Base-by-base conservation (phyloP, 1,284 basidiomycete species). In the Trichosporon coremiiforme region DNA sequence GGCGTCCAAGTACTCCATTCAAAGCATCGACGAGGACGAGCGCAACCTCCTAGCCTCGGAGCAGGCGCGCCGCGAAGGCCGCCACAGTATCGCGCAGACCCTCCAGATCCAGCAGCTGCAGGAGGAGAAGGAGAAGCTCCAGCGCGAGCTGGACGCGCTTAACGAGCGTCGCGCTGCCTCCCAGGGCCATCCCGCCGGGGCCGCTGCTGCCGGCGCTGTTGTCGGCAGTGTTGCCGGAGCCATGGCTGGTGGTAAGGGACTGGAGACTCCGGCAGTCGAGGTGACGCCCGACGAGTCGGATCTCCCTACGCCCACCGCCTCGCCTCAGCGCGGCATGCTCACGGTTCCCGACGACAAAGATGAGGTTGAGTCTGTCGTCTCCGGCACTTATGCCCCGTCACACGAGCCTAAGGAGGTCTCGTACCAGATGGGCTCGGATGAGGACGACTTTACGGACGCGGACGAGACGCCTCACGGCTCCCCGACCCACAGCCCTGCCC, bases 61-160 rank as follows among this genome's bases (percentile, higher is more conserved):
- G 65, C 78, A 76, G 15, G 65, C 74, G 38, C 70, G 79, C 0
- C 77, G 79, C 0, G 74, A 76, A 47, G 82, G 80, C 3, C 75
- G 81, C 35, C 76, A 78, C 9, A 17, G 29, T 13, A 60, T 60
- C 17, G 31, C 57, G 67, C 73, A 74, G 69, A 77, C 75, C n/a
- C 69, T 84, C 8, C 79, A 79, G 9, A 78, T 82, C 33, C 67
- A 73, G 64, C 70, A 76, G 35, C 38, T 70, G n/a, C 35, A 68
- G 13, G 73, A 70, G 17, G 25, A 36, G 47, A 9, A 63, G 45
- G 57, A 60, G 22, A 31, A 22, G 20, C 47, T 53, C 3, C n/a
- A 53, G 47, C 47, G 20, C n/a, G 47, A 53, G 20, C 47, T 9
- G 5, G 47, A 53, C 8, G 36, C 36, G 10, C 8, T 12, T 2